These are phyloP conservation scores for Cordyceps fumosorosea DNA, from an alignment of 2,329 filamentous ascomycete species.

Conservation along the genomic window DNA sequence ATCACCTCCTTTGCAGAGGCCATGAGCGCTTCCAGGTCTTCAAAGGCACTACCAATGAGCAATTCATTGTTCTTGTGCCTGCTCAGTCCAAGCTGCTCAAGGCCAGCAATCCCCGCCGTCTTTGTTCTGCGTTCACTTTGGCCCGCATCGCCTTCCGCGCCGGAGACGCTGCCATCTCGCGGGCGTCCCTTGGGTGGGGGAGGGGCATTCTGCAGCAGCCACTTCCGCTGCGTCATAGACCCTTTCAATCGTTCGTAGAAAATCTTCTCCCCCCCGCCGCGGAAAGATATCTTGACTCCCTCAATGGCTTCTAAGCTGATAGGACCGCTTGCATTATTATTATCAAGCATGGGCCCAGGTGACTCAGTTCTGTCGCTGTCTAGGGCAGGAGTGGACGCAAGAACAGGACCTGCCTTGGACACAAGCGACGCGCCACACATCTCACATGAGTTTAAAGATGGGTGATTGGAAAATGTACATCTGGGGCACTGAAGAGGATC, in stretches of 20 bases:
- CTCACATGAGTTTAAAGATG: slow-evolving; percentile 78
- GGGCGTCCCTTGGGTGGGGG: slow-evolving; percentile 64
- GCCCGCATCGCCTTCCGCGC: slow-evolving; percentile 20
- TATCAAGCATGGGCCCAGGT: slow-evolving; percentile 62
- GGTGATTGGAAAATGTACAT: slow-evolving; percentile 92
- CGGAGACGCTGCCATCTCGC: slow-evolving; percentile 28
- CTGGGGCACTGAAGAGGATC: slow-evolving; percentile 64
- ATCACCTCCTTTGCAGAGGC: slow-evolving; percentile 95
- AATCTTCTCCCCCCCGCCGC: slow-evolving; percentile 78
- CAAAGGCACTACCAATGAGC: slow-evolving; percentile 89
- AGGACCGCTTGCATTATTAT: slow-evolving; percentile 22
- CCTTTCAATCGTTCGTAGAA: slow-evolving; percentile 86
- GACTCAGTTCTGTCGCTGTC: slow-evolving; percentile 56
- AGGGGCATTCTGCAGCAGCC: slow-evolving; percentile 85
- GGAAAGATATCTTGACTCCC: slow-evolving; percentile 86
- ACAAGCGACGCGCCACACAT: slow-evolving; percentile 78
- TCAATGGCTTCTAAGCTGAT: slow-evolving; percentile 54
- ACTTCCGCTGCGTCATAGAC: slow-evolving; percentile 87
- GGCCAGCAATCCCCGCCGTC: slow-evolving; percentile 80
- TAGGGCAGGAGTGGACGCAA: slow-evolving; percentile 30
- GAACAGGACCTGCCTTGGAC: slow-evolving; percentile 40
- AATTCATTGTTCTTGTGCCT: slow-evolving; percentile 88
- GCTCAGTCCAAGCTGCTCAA: slow-evolving; percentile 79
- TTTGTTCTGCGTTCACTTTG: slow-evolving; percentile 36
- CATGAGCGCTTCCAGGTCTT: slow-evolving; percentile 95